Evolutionary conservation across 2,329 filamentous ascomycete species (phyloP).

Genomic region (Xylariaceae sp.): DNA sequence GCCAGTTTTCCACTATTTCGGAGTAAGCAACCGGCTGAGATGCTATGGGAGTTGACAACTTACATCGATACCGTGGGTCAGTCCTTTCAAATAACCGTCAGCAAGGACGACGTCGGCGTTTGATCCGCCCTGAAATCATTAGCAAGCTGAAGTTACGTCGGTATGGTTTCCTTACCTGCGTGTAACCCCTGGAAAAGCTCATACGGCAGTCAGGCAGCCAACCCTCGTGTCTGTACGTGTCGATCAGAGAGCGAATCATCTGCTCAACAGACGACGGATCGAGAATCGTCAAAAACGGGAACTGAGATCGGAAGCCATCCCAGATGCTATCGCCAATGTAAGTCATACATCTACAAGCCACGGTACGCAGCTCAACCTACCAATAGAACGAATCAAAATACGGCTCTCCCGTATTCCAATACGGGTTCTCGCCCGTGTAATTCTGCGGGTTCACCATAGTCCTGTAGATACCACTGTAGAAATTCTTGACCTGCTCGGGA

Average conservation of each 20-base stretch:
- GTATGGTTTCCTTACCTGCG: slow-evolving; percentile 41
- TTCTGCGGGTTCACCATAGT: slow-evolving; percentile 68
- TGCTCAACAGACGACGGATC: slow-evolving; percentile 59
- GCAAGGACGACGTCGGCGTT: slow-evolving; percentile 66
- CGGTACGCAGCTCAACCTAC: slow-evolving; percentile 30
- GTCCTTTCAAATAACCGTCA: slow-evolving; percentile 63
- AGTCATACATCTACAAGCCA: background rate
- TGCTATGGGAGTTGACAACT: background rate
- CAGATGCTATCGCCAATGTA: slow-evolving; percentile 45
- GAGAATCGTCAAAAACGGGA: slow-evolving; percentile 63
- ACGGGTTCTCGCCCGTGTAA: slow-evolving; percentile 66
- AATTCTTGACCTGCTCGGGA: slow-evolving; percentile 51
- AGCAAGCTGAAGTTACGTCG: background rate
- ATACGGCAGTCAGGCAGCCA: slow-evolving; percentile 72
- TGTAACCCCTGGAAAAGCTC: slow-evolving; percentile 68
- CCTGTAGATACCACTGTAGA: slow-evolving; percentile 70
- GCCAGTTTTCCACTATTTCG: slow-evolving; percentile 55
- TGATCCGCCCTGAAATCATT: slow-evolving; percentile 56
- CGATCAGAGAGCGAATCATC: slow-evolving; percentile 66
- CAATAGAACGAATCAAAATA: slow-evolving; percentile 76
- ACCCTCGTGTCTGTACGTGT: slow-evolving; percentile 64
- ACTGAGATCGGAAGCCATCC: slow-evolving; percentile 65
- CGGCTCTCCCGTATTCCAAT: slow-evolving; percentile 60
- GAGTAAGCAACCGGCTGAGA: slow-evolving; percentile 15
- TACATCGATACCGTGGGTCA: slow-evolving; percentile 51